Percentiles rank a stretch among this genome's conserved stretches.
phyloP scores from a whole-genome alignment of 805 yeast genomes.

The Teunomyces pallodes region DNA sequence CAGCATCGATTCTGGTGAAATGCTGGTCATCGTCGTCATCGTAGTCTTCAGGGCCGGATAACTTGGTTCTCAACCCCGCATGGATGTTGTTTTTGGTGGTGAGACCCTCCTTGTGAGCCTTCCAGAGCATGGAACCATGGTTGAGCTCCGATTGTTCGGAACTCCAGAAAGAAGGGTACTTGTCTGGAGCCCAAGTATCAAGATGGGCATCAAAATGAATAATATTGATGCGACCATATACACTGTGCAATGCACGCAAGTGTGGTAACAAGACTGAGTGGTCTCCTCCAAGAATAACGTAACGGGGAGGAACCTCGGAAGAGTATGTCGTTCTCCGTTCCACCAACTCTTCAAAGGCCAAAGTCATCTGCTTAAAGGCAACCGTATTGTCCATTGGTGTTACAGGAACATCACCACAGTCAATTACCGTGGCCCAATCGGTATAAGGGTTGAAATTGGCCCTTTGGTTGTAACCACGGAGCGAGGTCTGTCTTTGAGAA shows the following conservation, averaged over 20 bases:
- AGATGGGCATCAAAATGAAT: constrained; percentile 85
- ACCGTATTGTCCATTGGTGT: constrained; percentile 57
- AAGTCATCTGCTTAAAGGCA: constrained; percentile 53
- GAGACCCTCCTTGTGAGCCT: constrained; percentile 70
- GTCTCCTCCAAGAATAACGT: constrained; percentile 79
- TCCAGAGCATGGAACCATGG: constrained; percentile 87
- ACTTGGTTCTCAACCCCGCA: constrained; percentile 73
- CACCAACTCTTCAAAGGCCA: constrained; percentile 56
- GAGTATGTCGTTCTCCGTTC: constrained; percentile 30
- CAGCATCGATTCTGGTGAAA: constrained; percentile 67
- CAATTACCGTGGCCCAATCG: constrained; percentile 48
- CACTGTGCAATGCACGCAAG: constrained; percentile 56
- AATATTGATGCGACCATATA: constrained; percentile 67
- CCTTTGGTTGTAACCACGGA: constrained; percentile 68
- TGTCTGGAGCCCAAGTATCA: constrained; percentile 76
- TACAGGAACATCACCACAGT: constrained; percentile 59
- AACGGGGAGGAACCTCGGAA: constrained; percentile 47
- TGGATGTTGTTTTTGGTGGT: constrained; percentile 61
- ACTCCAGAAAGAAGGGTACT: constrained; percentile 64
- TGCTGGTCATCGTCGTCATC: constrained; percentile 71
- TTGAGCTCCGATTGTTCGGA: constrained; percentile 61
- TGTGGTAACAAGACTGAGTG: constrained; percentile 76
- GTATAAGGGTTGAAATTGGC: constrained; percentile 55
- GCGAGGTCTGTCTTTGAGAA: constrained; percentile 65
- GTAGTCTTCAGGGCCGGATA: constrained; percentile 61